A percentile compares a stretch with the other conserved stretches of the same genome.
phyloP scores from a whole-genome alignment of 1,284 basidiomycete genomes.

The Marasmius sp. region DNA sequence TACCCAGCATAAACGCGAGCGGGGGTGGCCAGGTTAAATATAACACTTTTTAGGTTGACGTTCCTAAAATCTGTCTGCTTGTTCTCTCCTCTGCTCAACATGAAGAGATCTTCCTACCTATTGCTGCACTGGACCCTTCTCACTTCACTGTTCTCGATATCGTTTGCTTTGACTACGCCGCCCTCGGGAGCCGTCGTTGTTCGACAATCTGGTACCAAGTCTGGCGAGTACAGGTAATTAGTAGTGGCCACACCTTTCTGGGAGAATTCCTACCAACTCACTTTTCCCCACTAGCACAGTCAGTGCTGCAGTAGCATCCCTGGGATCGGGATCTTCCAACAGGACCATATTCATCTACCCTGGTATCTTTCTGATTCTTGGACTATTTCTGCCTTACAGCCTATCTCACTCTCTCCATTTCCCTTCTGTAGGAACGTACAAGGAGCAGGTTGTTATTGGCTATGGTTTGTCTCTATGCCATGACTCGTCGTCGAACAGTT shows the following conservation, averaged over 20 bases:
- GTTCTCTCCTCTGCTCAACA: no score
- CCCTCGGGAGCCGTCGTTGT: conserved; percentile 24
- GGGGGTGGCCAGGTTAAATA: no score
- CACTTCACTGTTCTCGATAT: neutral
- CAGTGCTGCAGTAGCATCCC: conserved; percentile 22
- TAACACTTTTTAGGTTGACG: no score
- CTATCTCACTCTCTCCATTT: neutral
- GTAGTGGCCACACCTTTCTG: no score
- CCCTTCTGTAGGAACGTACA: conserved; percentile 15
- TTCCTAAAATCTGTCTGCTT: no score
- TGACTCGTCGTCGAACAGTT: neutral
- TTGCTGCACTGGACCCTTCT: neutral
- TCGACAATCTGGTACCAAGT: conserved; percentile 20
- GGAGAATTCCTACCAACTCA: neutral
- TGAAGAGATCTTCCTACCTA: no score
- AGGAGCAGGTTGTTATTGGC: conserved; percentile 26
- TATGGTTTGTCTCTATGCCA: conserved; percentile 5
- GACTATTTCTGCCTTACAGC: neutral
- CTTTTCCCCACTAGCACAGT: conserved; percentile 17
- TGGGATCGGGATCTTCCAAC: conserved; percentile 17
- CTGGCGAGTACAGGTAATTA: conserved; percentile 17
- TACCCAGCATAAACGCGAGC: no score
- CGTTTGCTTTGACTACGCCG: conserved; percentile 16
- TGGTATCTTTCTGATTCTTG: conserved; percentile 6
- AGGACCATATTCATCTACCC: conserved; percentile 25